phyloP scores from a whole-genome alignment of 179 eudicot species.

The Silene noctiflora region DNA sequence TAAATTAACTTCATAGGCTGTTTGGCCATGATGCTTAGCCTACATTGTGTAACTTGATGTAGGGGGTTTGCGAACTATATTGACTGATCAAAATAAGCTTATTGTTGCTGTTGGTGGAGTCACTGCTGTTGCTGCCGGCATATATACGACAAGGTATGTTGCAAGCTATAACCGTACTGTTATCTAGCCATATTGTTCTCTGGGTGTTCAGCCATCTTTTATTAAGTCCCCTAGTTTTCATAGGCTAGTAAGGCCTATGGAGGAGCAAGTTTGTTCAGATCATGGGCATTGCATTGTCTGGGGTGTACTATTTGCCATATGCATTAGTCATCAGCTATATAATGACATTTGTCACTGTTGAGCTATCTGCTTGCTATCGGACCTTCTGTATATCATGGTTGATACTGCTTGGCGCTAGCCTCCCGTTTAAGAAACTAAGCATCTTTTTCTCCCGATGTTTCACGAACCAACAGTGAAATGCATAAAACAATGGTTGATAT shows the following conservation, averaged over 20 bases:
- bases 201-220: not conserved
- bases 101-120: conserved; percentile 88
- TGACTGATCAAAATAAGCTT: conserved; percentile 90
- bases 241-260: not conserved
- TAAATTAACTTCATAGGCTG: not conserved
- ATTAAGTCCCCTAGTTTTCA: not conserved
- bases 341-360: not conserved
- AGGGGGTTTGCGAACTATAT: conserved; percentile 78
- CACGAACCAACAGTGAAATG: not conserved
- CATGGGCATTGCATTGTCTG: not conserved
- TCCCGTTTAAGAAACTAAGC: not conserved
- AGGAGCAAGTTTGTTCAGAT: not conserved
- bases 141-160: conserved; percentile 83
- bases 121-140: conserved; percentile 92
- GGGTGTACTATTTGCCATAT: not conserved
- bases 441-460: not conserved
- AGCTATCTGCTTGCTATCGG: conserved; percentile 5
- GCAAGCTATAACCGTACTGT: conserved; percentile 1
- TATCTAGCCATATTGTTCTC: not conserved
- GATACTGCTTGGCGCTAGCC: not conserved
- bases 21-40: not conserved
- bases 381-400: not conserved
- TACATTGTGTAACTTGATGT: conserved; percentile 14
- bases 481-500: not conserved
- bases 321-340: not conserved